A percentile compares a stretch with the other conserved stretches of the same genome.
These are phyloP conservation scores for Lasiosphaeris hirsuta DNA, from an alignment of 495 filamentous ascomycete genomes.

Conservation along the genomic window DNA sequence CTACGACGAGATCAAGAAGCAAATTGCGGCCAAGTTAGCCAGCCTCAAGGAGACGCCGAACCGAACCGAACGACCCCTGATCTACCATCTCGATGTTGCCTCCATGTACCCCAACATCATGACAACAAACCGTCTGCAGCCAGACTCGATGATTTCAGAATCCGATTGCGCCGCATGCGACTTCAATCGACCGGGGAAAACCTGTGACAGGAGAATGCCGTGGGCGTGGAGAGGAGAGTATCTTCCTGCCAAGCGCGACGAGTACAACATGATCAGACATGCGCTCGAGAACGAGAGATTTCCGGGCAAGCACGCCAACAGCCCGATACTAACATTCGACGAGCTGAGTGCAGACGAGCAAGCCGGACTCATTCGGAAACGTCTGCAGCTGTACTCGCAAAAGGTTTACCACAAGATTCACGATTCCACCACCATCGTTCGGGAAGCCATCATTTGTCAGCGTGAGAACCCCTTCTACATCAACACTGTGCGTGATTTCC, in stretches of 20 bases:
- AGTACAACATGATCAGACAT: conserved; percentile 98
- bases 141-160: conserved; percentile 96
- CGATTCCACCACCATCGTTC: conserved; percentile 86
- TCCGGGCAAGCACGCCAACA: conserved; percentile 67
- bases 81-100: conserved; percentile 97
- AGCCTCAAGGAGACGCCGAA: conserved; percentile 77
- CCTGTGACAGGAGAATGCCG: conserved; percentile 89
- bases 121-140: conserved; percentile 97
- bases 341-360: conserved; percentile 85
- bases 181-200: conserved; percentile 97
- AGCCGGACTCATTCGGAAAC: conserved; percentile 74
- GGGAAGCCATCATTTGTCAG: conserved; percentile 97
- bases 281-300: conserved; percentile 92
- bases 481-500: conserved; percentile 89
- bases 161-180: conserved; percentile 96
- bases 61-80: conserved; percentile 78
- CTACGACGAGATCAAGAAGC: conserved; percentile 85
- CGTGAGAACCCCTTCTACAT: conserved; percentile 99
- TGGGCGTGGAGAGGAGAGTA: conserved; percentile 99
- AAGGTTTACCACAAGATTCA: conserved; percentile 99
- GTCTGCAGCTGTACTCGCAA: conserved; percentile 88
- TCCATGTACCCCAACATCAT: conserved; percentile 99
- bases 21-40: conserved; percentile 70
- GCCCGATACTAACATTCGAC: conserved; percentile 68
- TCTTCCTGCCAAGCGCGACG: conserved; percentile 88